Evolutionary conservation across 2,329 filamentous ascomycete genomes (phyloP).

Genomic region (Zasmidium citrigriseum): DNA sequence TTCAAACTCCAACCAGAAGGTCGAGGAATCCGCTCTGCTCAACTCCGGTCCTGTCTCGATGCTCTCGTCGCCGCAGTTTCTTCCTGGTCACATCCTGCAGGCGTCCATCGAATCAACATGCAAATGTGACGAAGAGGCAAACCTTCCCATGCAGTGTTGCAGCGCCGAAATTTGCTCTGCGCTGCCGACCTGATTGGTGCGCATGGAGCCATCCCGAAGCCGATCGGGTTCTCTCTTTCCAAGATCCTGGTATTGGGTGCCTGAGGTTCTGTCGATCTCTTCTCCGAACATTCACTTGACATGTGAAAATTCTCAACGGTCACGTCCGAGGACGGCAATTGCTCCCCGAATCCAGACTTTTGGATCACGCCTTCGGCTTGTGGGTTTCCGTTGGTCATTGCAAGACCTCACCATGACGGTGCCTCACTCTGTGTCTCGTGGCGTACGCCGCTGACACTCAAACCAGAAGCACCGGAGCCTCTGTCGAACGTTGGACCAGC

Average conservation of each 20-base stretch:
- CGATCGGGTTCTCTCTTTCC: constrained; percentile 10
- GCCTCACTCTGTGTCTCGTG: no score
- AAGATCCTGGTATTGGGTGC: constrained; percentile 9
- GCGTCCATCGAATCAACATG: background rate
- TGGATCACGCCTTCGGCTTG: background rate
- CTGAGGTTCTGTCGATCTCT: constrained; percentile 6
- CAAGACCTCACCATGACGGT: no score
- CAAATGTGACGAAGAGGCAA: constrained; percentile 8
- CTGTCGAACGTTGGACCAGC: no score
- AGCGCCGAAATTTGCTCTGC: constrained; percentile 18
- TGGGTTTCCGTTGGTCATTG: background rate
- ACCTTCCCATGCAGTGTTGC: constrained; percentile 8
- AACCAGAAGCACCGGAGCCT: no score
- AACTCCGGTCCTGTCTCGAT: constrained; percentile 6
- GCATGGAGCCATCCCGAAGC: constrained; percentile 2
- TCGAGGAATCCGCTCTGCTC: background rate
- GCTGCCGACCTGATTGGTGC: constrained; percentile 1
- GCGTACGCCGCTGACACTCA: no score
- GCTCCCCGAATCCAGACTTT: background rate
- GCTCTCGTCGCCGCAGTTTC: constrained; percentile 2
- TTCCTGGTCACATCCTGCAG: constrained; percentile 8
- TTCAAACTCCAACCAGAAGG: constrained; percentile 2
- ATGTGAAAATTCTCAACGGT: background rate
- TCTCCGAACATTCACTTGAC: background rate
- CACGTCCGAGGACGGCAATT: background rate